Base-by-base conservation (phyloP, 2,329 filamentous ascomycete species). In the Neonectria magnoliae region DNA sequence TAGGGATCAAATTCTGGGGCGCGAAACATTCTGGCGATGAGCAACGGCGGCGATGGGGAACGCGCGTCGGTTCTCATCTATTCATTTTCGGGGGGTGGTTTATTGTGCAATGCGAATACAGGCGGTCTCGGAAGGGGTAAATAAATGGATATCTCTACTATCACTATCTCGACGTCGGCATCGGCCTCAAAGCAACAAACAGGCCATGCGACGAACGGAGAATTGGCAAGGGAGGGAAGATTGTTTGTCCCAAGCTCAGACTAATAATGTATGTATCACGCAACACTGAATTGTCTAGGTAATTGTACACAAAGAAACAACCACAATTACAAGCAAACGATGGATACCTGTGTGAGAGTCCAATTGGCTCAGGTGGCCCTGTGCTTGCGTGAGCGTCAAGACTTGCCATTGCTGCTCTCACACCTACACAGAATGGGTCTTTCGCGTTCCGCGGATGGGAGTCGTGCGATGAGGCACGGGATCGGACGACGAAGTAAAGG, bases 101-200 rank as follows among this genome's bases (percentile, higher is more conserved):
- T 68, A 36, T 61, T 66, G 44, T 60, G 50, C 61, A 66, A 60
- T 61, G 53, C 55, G 31, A 58, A 36, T 36, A n/a, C 61, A 48
- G 42, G 53, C 7, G 36, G 36, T 38, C 45, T 57, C 45, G 53
- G 61, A 55, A 5, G 31, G 20, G 36, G 45, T 22, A 18, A 18
- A 53, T n/a, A 44, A 42, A 50, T 59, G 59, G 56, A 65, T 66
- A 61, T 59, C 44, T 50, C 41, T 38, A 42, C 38, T 42, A 42
- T 42, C 36, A 25, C 33, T 50, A 60, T 68, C 27, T 68, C 36
- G 36, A 16, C 14, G 16, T 38, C 29, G 18, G 33, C 16, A 58
- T 64, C 52, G 44, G 38, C 52, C 47, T 52, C 25, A 42, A 57
- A 57, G 47, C 62, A 68, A 62, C 50, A 44, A 59, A 22, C 58